Percentiles rank a stretch among this genome's conserved stretches.
phyloP scores from a whole-genome alignment of 495 filamentous ascomycete species.

The Chlorociboria aeruginascens region DNA sequence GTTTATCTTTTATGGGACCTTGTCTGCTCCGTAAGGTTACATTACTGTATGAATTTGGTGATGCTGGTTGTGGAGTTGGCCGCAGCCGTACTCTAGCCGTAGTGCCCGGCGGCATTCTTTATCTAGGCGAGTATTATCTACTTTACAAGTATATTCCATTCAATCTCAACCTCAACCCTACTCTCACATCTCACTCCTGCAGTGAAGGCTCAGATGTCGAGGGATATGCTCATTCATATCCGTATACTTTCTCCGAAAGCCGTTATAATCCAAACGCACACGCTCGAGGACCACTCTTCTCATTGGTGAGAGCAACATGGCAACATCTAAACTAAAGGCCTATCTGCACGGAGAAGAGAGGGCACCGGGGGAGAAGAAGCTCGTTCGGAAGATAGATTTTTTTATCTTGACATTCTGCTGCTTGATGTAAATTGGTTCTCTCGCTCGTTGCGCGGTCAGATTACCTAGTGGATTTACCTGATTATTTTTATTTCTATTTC shows the following conservation, averaged over 20 bases:
- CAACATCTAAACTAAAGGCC: background rate
- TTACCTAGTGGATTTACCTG: conserved; percentile 22
- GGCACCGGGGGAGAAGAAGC: conserved; percentile 27
- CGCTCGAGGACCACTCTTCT: background rate
- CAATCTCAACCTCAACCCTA: no score
- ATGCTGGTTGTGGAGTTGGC: no score
- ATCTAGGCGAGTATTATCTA: no score
- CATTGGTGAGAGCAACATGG: conserved; percentile 9
- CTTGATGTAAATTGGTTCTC: conserved; percentile 32
- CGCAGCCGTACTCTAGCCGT: no score
- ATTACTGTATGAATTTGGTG: no score
- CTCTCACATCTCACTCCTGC: background rate
- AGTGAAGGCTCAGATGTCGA: background rate
- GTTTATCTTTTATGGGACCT: no score
- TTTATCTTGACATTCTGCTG: conserved; percentile 58
- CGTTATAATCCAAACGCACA: no score
- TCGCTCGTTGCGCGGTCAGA: conserved; percentile 25
- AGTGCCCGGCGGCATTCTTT: no score
- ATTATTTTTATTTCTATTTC: conserved; percentile 8
- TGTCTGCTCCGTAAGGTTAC: no score
- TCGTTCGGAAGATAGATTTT: conserved; percentile 48
- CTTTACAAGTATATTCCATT: no score
- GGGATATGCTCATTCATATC: background rate
- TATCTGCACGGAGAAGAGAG: background rate
- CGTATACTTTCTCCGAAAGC: no score